These are phyloP conservation scores for Nyssa sinensis DNA, from an alignment of 148 eudicot species.

Conservation along the genomic window DNA sequence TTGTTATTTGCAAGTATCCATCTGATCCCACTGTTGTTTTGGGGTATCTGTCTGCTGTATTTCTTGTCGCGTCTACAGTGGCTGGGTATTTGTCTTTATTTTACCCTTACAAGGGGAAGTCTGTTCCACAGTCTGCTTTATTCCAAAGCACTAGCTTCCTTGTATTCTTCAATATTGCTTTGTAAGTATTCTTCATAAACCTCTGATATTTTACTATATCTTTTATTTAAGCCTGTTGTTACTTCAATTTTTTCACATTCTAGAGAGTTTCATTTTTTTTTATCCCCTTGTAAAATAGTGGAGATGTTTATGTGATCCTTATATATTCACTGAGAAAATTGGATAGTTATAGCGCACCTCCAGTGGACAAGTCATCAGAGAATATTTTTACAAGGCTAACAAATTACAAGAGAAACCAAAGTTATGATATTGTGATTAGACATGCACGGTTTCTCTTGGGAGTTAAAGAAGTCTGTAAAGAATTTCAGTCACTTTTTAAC, in stretches of 20 bases:
- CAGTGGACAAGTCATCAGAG: background rate
- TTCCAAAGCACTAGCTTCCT: slow-evolving; percentile 65
- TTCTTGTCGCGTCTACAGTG: slow-evolving; percentile 44
- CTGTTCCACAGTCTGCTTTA: slow-evolving; percentile 66
- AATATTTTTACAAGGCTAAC: background rate
- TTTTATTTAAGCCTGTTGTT: background rate
- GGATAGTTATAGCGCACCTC: background rate
- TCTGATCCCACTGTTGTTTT: slow-evolving; percentile 67
- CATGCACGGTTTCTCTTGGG: background rate
- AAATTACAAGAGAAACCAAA: background rate
- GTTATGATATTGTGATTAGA: background rate
- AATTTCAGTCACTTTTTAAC: background rate
- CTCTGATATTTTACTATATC: background rate
- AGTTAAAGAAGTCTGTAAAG: background rate
- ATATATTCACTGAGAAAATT: background rate
- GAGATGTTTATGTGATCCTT: background rate
- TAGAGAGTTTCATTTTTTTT: background rate
- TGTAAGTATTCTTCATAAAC: slow-evolving; percentile 42
- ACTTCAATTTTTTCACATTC: background rate
- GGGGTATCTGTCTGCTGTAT: slow-evolving; percentile 63
- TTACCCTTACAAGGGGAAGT: slow-evolving; percentile 73
- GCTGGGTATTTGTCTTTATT: slow-evolving; percentile 60
- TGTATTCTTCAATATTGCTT: slow-evolving; percentile 73
- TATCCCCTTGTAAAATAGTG: background rate
- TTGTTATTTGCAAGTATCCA: slow-evolving; percentile 79